Evolutionary conservation across 2,329 filamentous ascomycete genomes (phyloP).

Genomic region (Fusarium armeniacum): DNA sequence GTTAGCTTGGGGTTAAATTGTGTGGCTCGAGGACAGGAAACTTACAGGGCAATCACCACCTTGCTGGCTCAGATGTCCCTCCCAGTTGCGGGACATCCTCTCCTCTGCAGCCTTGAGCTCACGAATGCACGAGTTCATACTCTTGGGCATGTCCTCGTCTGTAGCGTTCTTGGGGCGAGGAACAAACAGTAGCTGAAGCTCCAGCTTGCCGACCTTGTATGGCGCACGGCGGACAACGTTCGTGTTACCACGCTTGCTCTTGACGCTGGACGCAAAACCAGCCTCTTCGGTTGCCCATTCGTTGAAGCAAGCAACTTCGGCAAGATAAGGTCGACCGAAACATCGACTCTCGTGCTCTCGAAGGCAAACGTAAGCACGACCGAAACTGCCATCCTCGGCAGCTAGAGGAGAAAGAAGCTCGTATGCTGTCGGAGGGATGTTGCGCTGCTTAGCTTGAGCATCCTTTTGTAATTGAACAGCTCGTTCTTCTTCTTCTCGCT

Average conservation of each 20-base stretch:
- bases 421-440: slow-evolving; percentile 79
- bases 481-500: slow-evolving; percentile 86
- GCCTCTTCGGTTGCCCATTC: slow-evolving; percentile 96
- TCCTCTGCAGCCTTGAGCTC: slow-evolving; percentile 94
- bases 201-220: slow-evolving; percentile 96
- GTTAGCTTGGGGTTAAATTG: slow-evolving; percentile 55
- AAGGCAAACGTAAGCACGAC: slow-evolving; percentile 90
- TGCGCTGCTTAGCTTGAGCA: slow-evolving; percentile 72
- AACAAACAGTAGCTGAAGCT: slow-evolving; percentile 94
- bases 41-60: slow-evolving; percentile 97
- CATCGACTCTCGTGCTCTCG: slow-evolving; percentile 92
- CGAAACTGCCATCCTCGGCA: slow-evolving; percentile 93
- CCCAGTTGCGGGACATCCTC: slow-evolving; percentile 81
- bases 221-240: slow-evolving; percentile 85
- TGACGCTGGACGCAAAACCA: slow-evolving; percentile 84
- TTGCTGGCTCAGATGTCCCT: slow-evolving; percentile 94
- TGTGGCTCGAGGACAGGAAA: slow-evolving; percentile 39
- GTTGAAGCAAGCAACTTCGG: slow-evolving; percentile 96
- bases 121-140: slow-evolving; percentile 95
- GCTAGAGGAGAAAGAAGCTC: slow-evolving; percentile 89
- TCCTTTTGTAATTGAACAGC: slow-evolving; percentile 74
- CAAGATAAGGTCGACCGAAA: slow-evolving; percentile 88
- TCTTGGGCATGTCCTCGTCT: slow-evolving; percentile 99
- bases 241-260: slow-evolving; percentile 87
- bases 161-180: slow-evolving; percentile 88